These are phyloP conservation scores for Ceratobasidium sp. DNA, from an alignment of 1,284 basidiomycete species.

Conservation along the genomic window DNA sequence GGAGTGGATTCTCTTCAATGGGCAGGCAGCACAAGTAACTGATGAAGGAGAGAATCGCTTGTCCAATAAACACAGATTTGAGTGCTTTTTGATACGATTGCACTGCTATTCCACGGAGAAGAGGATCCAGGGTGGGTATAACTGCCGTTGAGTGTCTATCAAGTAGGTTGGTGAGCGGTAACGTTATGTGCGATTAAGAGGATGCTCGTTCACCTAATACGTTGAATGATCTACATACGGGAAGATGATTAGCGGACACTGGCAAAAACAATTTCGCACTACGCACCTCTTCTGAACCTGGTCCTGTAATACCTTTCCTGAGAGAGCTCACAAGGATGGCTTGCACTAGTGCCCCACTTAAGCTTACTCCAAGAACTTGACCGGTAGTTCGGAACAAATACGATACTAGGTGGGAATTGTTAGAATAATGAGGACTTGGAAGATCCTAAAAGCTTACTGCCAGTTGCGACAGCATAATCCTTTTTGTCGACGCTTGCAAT, in stretches of 20 bases:
- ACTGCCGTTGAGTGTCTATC: slow-evolving; percentile 74
- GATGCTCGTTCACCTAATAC: slow-evolving; percentile 43
- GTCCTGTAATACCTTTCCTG: slow-evolving; percentile 76
- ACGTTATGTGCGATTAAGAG: neutral
- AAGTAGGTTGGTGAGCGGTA: neutral
- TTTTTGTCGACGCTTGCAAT: slow-evolving; percentile 82
- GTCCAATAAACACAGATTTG: slow-evolving; percentile 85
- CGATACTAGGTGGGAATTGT: slow-evolving; percentile 67
- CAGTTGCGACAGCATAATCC: slow-evolving; percentile 87
- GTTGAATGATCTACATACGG: slow-evolving; percentile 41
- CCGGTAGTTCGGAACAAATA: slow-evolving; percentile 91
- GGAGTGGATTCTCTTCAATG: slow-evolving; percentile 77
- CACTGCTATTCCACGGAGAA: slow-evolving; percentile 73
- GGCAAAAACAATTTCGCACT: neutral
- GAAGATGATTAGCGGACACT: neutral
- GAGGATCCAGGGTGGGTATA: slow-evolving; percentile 75
- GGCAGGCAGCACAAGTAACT: slow-evolving; percentile 72
- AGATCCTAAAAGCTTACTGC: slow-evolving; percentile 67
- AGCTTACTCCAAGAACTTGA: slow-evolving; percentile 88
- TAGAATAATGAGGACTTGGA: neutral
- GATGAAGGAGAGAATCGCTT: slow-evolving; percentile 69
- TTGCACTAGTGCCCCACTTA: slow-evolving; percentile 84
- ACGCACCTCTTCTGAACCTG: slow-evolving; percentile 73
- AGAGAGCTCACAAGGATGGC: slow-evolving; percentile 75
- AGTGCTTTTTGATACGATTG: slow-evolving; percentile 86